A percentile compares a stretch with the other conserved stretches of the same genome.
Evolutionary conservation across 805 yeast species (phyloP).

Genomic region (Kuraishia hungarica): DNA sequence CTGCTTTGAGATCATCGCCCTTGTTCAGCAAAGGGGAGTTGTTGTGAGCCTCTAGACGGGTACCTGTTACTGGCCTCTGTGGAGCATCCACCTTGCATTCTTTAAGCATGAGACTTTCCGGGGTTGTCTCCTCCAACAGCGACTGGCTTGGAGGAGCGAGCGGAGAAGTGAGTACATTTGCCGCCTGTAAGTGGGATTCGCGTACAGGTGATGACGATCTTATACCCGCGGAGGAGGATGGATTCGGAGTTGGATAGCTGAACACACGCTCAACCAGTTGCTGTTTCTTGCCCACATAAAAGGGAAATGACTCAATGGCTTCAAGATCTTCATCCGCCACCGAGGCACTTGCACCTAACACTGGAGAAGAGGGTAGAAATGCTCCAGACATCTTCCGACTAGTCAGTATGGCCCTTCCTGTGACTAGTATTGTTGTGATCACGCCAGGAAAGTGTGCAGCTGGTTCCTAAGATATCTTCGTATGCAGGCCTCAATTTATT

Average conservation of each 20-base stretch:
- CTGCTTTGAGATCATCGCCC: neutral
- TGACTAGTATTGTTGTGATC: neutral
- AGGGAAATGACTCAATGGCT: neutral
- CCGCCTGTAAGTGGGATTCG: neutral
- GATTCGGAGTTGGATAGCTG: slow-evolving; percentile 65
- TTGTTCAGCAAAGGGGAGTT: neutral
- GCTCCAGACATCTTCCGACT: neutral
- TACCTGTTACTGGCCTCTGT: neutral
- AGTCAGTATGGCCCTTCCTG: neutral
- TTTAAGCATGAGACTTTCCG: neutral
- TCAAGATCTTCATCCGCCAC: neutral
- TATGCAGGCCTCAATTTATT: neutral
- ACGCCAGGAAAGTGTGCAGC: neutral
- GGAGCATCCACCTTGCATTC: neutral
- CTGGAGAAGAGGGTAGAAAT: slow-evolving; percentile 48
- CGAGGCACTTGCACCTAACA: slow-evolving; percentile 15
- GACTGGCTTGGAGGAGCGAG: neutral
- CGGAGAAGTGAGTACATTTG: neutral
- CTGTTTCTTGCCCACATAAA: neutral
- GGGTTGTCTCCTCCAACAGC: neutral
- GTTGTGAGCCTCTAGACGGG: neutral
- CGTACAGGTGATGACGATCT: slow-evolving; percentile 3
- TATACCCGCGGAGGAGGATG: slow-evolving; percentile 45
- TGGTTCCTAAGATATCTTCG: too few relatives aligned
- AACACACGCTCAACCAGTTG: neutral